A percentile compares a stretch with the other conserved stretches of the same genome.
These are phyloP conservation scores for Panus rudis DNA, from an alignment of 768 basidiomycete species.

Conservation along the genomic window DNA sequence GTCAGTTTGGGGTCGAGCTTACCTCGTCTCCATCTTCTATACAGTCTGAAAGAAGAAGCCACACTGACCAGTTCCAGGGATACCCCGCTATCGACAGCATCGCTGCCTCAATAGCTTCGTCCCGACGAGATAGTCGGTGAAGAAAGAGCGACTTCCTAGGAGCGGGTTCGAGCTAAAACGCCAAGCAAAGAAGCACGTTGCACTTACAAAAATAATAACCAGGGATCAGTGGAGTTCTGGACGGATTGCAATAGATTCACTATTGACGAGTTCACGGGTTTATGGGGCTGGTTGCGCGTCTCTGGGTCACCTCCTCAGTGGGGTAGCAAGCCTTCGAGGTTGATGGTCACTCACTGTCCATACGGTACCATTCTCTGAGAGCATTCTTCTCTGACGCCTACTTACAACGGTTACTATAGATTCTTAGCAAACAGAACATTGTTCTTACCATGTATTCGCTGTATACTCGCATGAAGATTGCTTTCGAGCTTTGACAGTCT, in stretches of 20 bases:
- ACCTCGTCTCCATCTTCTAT: conserved; percentile 87
- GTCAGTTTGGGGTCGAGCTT: conserved; percentile 8
- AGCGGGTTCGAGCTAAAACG: conserved; percentile 5
- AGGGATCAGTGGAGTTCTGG: conserved; percentile 60
- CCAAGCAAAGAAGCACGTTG: neutral
- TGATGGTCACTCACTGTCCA: conserved; percentile 48
- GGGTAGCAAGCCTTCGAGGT: neutral
- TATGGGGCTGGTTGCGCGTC: conserved; percentile 60
- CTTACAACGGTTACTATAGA: neutral
- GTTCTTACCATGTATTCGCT: conserved; percentile 76
- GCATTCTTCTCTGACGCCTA: conserved; percentile 82
- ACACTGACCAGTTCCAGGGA: conserved; percentile 95
- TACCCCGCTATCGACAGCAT: conserved; percentile 70
- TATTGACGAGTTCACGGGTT: conserved; percentile 56
- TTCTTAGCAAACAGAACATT: neutral
- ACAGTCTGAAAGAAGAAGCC: conserved; percentile 75
- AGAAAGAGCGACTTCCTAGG: conserved; percentile 79
- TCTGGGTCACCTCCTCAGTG: conserved; percentile 32
- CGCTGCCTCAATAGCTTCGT: conserved; percentile 79
- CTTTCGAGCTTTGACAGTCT: conserved; percentile 62
- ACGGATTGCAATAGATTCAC: conserved; percentile 55
- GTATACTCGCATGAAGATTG: conserved; percentile 73
- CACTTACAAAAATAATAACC: conserved; percentile 75
- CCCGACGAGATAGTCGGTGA: conserved; percentile 67
- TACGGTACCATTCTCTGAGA: conserved; percentile 78